Conservation (phyloP, 2,329 filamentous ascomycete species). For the Cladosporium halotolerans region DNA sequence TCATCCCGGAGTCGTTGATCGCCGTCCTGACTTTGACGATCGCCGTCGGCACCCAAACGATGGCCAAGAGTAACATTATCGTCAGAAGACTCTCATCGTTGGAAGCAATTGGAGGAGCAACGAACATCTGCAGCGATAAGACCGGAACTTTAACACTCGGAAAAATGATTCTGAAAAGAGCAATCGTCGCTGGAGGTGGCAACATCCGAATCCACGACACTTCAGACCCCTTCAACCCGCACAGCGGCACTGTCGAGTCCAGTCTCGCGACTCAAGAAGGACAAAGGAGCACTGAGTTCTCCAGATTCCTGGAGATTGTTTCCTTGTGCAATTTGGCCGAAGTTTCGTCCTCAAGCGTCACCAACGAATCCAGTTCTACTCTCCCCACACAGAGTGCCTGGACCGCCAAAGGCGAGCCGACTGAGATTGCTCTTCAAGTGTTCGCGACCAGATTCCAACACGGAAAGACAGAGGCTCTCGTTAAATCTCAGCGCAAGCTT, state of each 20-base stretch:
- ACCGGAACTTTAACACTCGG: conserved; percentile 49
- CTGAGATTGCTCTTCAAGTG: conserved; percentile 66
- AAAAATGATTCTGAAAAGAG: conserved; percentile 55
- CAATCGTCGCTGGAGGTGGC: conserved; percentile 52
- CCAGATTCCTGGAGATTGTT: conserved; percentile 49
- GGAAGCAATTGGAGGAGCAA: conserved; percentile 56
- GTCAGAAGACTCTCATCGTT: conserved; percentile 57
- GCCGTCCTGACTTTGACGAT: conserved; percentile 62
- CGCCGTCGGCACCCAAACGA: conserved; percentile 53
- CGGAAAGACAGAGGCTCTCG: conserved; percentile 12
- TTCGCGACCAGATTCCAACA: conserved; percentile 56
- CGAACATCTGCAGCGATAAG: conserved; percentile 63
- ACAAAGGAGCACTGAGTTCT: conserved; percentile 31
- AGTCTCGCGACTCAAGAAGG: conserved; percentile 44
- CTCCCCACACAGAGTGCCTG: conserved; percentile 46
- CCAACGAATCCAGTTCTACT: conserved; percentile 13
- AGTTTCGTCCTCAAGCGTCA: conserved; percentile 44
- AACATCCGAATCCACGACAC: conserved; percentile 52
- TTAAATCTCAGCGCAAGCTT: conserved; percentile 11
- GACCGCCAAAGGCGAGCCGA: conserved; percentile 58
- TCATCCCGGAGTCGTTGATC: conserved; percentile 47
- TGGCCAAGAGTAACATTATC: conserved; percentile 56
- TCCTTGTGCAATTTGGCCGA: conserved; percentile 58
- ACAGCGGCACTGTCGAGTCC: conserved; percentile 34
- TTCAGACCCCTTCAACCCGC: conserved; percentile 42